Evolutionary conservation across 768 basidiomycete species (phyloP).

Genomic region (Leucocoprinus leucothites): DNA sequence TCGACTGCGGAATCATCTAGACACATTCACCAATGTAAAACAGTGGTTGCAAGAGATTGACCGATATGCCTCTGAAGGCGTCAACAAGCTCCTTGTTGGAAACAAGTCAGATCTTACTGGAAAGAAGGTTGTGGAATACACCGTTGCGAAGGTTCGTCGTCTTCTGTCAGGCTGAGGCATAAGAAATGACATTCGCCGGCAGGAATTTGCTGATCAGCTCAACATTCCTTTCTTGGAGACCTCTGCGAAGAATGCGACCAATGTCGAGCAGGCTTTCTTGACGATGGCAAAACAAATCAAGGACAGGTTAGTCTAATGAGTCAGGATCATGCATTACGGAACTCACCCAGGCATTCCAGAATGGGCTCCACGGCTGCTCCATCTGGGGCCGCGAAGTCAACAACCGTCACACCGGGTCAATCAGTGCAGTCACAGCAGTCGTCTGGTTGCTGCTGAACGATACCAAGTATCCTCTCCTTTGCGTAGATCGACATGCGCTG

Average conservation of each 20-base stretch:
- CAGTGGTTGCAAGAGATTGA: constrained; percentile 94
- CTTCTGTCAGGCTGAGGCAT: background rate
- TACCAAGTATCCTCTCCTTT: background rate
- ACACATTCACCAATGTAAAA: constrained; percentile 94
- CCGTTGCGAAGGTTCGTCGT: constrained; percentile 69
- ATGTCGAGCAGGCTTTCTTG: constrained; percentile 99
- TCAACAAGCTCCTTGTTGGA: constrained; percentile 97
- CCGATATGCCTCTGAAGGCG: constrained; percentile 95
- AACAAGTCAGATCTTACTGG: constrained; percentile 98
- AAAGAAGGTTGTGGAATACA: constrained; percentile 94
- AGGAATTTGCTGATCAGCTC: constrained; percentile 96
- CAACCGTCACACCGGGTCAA: constrained; percentile 82
- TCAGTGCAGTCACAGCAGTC: constrained; percentile 73
- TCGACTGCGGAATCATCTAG: constrained; percentile 34
- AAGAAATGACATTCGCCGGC: constrained; percentile 8
- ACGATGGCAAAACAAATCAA: constrained; percentile 98
- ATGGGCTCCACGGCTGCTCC: constrained; percentile 84
- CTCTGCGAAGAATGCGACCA: constrained; percentile 98
- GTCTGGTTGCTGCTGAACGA: constrained; percentile 69
- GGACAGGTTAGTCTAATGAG: constrained; percentile 57
- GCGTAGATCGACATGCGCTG: constrained; percentile 1
- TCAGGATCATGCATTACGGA: background rate
- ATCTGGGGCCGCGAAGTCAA: constrained; percentile 73
- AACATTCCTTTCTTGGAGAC: constrained; percentile 96
- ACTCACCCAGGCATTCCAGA: constrained; percentile 33